Percentiles rank a stretch among this genome's conserved stretches.
Evolutionary conservation across 176 grass and related monocot genomes (phyloP).

Genomic region (Dendrocalamus sinicus): DNA sequence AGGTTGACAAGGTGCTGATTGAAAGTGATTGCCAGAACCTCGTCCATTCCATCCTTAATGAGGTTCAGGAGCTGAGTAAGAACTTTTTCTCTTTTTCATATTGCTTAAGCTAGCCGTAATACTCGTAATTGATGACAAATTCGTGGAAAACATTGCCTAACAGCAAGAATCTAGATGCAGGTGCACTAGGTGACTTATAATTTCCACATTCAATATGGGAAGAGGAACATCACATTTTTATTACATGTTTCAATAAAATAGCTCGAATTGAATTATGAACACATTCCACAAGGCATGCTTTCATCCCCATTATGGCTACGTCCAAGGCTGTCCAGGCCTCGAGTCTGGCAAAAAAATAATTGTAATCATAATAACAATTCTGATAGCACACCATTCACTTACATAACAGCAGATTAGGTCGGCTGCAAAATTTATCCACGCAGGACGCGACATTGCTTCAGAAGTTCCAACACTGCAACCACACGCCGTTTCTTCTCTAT

Average conservation of each 20-base stretch:
- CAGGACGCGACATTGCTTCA: slow-evolving; percentile 14
- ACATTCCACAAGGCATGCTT: slow-evolving; percentile 24
- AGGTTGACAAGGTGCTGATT: too few species aligned
- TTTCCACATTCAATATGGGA: background rate
- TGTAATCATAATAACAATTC: slow-evolving; percentile 33
- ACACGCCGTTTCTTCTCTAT: slow-evolving; percentile 43
- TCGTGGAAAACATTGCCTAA: background rate
- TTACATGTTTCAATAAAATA: background rate
- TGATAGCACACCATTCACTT: slow-evolving; percentile 34
- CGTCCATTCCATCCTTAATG: too few species aligned
- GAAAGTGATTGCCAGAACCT: too few species aligned
- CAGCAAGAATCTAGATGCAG: background rate
- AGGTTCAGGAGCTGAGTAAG: too few species aligned
- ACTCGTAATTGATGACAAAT: background rate
- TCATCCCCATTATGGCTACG: slow-evolving; percentile 9
- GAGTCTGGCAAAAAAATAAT: slow-evolving; percentile 29
- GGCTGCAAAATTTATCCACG: slow-evolving; percentile 50
- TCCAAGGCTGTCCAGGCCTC: slow-evolving; percentile 13
- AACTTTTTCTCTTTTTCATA: too few species aligned
- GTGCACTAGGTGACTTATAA: background rate
- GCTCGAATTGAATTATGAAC: slow-evolving; percentile 10
- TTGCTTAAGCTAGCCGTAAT: too few species aligned
- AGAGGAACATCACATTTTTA: background rate
- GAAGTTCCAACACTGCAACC: slow-evolving; percentile 30
- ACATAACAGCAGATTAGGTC: slow-evolving; percentile 23